A percentile compares a stretch with the other conserved stretches of the same genome.
These are phyloP conservation scores for Sclerospora graminicola DNA, from an alignment of 352 stramenopile species.

Conservation along the genomic window DNA sequence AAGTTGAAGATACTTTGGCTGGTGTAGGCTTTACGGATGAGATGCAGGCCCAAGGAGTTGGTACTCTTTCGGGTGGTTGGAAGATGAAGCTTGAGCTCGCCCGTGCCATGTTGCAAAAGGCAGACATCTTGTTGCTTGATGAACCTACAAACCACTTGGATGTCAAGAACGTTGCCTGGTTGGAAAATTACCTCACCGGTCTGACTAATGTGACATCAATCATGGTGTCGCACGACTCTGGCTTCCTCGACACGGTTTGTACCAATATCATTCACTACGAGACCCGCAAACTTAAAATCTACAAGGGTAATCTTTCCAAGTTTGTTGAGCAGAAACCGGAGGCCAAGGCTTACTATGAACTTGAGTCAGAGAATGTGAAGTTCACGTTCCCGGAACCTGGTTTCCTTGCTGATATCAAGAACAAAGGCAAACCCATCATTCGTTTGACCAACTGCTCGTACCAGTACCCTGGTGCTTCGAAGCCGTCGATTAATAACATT, in stretches of 20 bases:
- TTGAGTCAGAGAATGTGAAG: slow-evolving; percentile 75
- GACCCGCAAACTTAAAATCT: slow-evolving; percentile 85
- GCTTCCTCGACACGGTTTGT: slow-evolving; percentile 96
- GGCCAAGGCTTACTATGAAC: slow-evolving; percentile 85
- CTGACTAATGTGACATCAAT: slow-evolving; percentile 87
- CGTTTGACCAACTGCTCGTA: no score
- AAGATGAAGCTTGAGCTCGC: slow-evolving; percentile 94
- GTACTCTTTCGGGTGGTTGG: slow-evolving; percentile 91
- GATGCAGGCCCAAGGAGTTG: slow-evolving; percentile 89
- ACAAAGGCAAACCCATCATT: no score
- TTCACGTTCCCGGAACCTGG: slow-evolving; percentile 83
- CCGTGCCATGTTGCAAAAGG: slow-evolving; percentile 91
- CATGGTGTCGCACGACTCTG: slow-evolving; percentile 94
- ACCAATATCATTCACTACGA: slow-evolving; percentile 98
- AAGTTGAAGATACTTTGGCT: slow-evolving; percentile 85
- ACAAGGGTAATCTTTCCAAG: slow-evolving; percentile 80
- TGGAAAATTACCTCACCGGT: slow-evolving; percentile 87
- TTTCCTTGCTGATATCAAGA: slow-evolving; percentile 81
- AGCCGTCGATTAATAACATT: slow-evolving; percentile 89
- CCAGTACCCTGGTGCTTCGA: slow-evolving; percentile 64
- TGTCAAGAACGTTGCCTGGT: slow-evolving; percentile 88
- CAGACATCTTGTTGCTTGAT: no score
- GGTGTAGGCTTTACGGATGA: slow-evolving; percentile 90
- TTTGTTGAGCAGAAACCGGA: slow-evolving; percentile 83
- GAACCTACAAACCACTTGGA: slow-evolving; percentile 91